Conservation (phyloP, 345 rosid genomes). For the Melastoma malabathricum region DNA sequence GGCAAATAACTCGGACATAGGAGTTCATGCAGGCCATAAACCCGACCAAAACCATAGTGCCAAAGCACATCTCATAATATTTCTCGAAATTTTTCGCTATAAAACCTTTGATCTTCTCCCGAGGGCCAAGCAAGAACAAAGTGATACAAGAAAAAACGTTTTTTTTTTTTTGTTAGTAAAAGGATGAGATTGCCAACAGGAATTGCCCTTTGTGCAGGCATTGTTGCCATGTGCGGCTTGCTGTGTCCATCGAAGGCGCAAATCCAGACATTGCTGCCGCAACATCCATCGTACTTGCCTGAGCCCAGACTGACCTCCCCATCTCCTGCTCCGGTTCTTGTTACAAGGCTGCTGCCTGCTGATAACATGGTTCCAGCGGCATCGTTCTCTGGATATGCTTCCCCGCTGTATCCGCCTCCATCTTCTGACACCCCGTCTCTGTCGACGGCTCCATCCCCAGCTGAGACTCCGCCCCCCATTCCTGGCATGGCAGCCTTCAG, state of each 20-base stretch:
- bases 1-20: too few species aligned
- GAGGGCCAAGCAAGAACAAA: too few species aligned
- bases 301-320: not conserved
- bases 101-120: too few species aligned
- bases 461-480: not conserved
- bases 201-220: too few species aligned
- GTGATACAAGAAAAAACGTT: too few species aligned
- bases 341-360: not conserved
- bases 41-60: not conserved
- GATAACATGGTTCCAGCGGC: not conserved
- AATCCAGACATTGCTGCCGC: not conserved
- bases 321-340: not conserved
- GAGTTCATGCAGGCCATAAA: too few species aligned
- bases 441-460: not conserved
- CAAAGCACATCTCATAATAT: not conserved
- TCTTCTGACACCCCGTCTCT: not conserved
- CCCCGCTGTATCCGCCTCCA: conserved; percentile 7
- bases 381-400: not conserved
- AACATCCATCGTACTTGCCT: not conserved
- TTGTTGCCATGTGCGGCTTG: too few species aligned
- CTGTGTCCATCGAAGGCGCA: not conserved
- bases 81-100: not conserved
- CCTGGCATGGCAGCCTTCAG: not conserved
- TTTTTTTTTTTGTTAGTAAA: too few species aligned
- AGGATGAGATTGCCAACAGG: too few species aligned